Percentiles rank a stretch among this genome's conserved stretches.
phyloP scores from a whole-genome alignment of 1,284 basidiomycete species.

The Ustilago loliicola region DNA sequence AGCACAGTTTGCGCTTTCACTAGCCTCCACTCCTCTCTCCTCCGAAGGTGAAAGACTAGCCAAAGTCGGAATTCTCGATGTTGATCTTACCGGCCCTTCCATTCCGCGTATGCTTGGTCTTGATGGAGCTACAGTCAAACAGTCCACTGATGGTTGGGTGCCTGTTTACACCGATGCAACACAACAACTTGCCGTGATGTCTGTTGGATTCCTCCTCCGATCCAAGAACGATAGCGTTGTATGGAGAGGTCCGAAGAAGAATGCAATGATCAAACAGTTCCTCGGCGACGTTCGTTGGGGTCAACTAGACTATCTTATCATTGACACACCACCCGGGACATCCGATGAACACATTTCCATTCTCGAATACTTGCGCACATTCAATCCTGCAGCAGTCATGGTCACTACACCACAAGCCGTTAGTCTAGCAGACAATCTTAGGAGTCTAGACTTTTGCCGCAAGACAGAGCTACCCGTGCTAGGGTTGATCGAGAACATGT shows the following conservation, averaged over 20 bases:
- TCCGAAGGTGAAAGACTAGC: not conserved
- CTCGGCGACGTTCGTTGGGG: constrained; percentile 96
- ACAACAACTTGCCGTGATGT: constrained; percentile 89
- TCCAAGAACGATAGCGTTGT: constrained; percentile 92
- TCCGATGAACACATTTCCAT: constrained; percentile 98
- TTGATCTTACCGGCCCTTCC: constrained; percentile 96
- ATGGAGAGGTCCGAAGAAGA: constrained; percentile 99
- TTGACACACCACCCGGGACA: constrained; percentile 96
- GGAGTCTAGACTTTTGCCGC: constrained; percentile 93
- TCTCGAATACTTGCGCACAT: constrained; percentile 84
- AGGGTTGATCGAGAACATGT: constrained; percentile 98
- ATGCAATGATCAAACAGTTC: constrained; percentile 99
- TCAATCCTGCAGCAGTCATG: constrained; percentile 81
- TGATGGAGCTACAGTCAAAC: constrained; percentile 79
- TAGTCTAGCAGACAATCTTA: constrained; percentile 92
- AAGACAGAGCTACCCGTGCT: constrained; percentile 88
- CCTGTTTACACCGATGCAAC: constrained; percentile 80
- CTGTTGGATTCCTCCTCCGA: constrained; percentile 92
- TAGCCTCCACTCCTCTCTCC: constrained; percentile 46
- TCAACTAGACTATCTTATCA: constrained; percentile 92
- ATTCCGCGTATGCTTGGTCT: constrained; percentile 97
- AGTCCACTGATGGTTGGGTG: constrained; percentile 96
- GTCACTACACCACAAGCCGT: constrained; percentile 99
- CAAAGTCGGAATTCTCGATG: constrained; percentile 88
- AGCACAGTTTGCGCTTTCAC: constrained; percentile 88